Conservation (phyloP, 345 rosid species). For the Noccaea bulbosa region DNA sequence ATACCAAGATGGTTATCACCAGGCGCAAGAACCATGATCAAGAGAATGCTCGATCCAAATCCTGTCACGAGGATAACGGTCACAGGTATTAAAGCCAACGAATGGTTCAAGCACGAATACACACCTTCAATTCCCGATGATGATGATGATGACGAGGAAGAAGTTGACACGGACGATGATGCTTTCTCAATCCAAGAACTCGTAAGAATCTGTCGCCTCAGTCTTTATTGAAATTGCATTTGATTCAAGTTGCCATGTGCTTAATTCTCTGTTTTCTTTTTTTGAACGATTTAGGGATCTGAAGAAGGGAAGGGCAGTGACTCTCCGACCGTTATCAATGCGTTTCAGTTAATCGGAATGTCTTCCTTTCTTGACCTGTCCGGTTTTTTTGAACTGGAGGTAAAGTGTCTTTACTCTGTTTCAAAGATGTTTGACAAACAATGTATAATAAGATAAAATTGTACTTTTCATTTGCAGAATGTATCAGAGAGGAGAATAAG, state of each 20-base stretch:
- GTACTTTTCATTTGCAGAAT: constrained; percentile 50
- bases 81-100: constrained; percentile 63
- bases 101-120: constrained; percentile 79
- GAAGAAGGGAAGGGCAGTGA: constrained; percentile 57
- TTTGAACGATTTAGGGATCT: constrained; percentile 49
- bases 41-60: constrained; percentile 84
- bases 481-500: constrained; percentile 91
- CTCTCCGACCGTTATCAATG: constrained; percentile 70
- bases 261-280: constrained; percentile 17
- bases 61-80: constrained; percentile 69
- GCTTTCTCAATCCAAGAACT: constrained; percentile 58
- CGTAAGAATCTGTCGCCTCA: constrained; percentile 47
- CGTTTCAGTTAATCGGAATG: constrained; percentile 97
- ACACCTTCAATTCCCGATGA: constrained; percentile 62
- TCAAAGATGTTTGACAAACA: constrained; percentile 19
- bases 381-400: constrained; percentile 95
- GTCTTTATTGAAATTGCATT: not conserved
- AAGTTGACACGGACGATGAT: constrained; percentile 53
- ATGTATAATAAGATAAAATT: not conserved
- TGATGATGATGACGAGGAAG: constrained; percentile 81
- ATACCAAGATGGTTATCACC: constrained; percentile 80
- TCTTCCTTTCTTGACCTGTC: constrained; percentile 92
- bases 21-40: constrained; percentile 76
- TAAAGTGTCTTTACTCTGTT: constrained; percentile 32
- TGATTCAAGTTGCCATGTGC: constrained; percentile 10